Evolutionary conservation across 331 rosid species (phyloP), one percentile per base, ranked within the genome.

Genomic region (Arachis monticola): DNA sequence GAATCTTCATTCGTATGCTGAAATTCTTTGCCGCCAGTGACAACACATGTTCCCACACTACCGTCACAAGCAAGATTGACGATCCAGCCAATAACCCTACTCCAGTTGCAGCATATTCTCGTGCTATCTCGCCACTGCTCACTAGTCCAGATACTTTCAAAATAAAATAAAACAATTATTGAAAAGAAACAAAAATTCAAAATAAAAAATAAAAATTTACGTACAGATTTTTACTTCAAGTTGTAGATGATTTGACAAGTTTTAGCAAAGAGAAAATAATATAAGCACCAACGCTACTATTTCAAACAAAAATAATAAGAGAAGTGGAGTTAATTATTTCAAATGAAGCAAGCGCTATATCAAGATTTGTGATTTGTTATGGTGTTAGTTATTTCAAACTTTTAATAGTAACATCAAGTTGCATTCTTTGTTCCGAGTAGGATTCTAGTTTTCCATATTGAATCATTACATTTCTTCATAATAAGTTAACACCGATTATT

Each of bases 51-150:
- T 41, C 88, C 90, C 88, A 84, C 9, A 87, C 78, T 1, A 81
- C 0, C 1, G 88, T 87, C 27, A 79, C 45, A 53, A 70, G 88
- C 64, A 87, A 65, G 59, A 87, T 87, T 44, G 88, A 87, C 17
- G 90, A 75, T 76, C 90, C 90, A 51, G 90, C 86, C 76, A 87
- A 65, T 74, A 81, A 76, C 11, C 90, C 90, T 14, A 86, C 86
- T 50, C 88, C 88, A 2, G 78, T 81, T 8, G 31, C 70, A 9
- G 78, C 88, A 65, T 84, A 87, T 4, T 87, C 88, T 74, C 77
- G 73, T 48, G 91, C 88, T 10, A 45, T 50, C 11, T 84, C 87
- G 52, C 77, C 75, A 2, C 77, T 73, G 73, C 85, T 74, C 0
- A 70, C 5, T 63, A 87, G 44, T 8, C 87, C 91, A 32, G 85